Percentiles rank a stretch among this genome's conserved stretches.
phyloP scores from a whole-genome alignment of 164 flowering plant genomes.

The Nelumbo lutea region DNA sequence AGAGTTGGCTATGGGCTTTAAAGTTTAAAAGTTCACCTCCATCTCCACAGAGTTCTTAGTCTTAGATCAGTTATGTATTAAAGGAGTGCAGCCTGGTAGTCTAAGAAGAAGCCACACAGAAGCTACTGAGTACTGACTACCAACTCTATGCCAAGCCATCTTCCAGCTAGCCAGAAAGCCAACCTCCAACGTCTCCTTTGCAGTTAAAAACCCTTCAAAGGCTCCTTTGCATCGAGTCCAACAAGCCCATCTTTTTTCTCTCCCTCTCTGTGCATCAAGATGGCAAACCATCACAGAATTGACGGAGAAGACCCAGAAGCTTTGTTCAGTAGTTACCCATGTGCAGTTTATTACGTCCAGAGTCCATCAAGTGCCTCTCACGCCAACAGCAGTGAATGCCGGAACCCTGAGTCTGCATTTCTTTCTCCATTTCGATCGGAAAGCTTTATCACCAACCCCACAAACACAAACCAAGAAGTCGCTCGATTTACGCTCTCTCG shows the following conservation, averaged over 20 bases:
- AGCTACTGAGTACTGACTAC: no score
- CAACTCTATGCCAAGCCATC: no score
- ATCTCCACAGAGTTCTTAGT: no score
- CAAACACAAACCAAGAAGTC: conserved; percentile 12
- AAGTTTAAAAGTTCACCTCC: no score
- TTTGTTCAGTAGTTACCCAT: conserved; percentile 24
- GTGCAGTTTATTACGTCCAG: conserved; percentile 49
- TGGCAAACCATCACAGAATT: conserved; percentile 1
- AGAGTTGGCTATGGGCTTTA: no score
- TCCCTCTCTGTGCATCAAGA: not conserved
- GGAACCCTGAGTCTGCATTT: conserved; percentile 9
- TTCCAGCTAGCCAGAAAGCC: no score
- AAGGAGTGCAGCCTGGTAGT: no score
- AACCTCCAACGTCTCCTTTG: no score
- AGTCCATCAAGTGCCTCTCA: conserved; percentile 56
- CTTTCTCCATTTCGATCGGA: conserved; percentile 24
- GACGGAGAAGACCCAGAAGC: conserved; percentile 37
- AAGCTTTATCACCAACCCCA: conserved; percentile 4
- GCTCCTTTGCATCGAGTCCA: no score
- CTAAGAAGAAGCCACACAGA: no score
- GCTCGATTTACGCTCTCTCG: conserved; percentile 37
- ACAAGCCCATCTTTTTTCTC: not conserved
- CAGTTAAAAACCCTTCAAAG: no score
- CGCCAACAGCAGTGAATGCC: conserved; percentile 24
- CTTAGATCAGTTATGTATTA: no score